Conservation (phyloP, 2,329 filamentous ascomycete species). For the Colletotrichum kahawae region DNA sequence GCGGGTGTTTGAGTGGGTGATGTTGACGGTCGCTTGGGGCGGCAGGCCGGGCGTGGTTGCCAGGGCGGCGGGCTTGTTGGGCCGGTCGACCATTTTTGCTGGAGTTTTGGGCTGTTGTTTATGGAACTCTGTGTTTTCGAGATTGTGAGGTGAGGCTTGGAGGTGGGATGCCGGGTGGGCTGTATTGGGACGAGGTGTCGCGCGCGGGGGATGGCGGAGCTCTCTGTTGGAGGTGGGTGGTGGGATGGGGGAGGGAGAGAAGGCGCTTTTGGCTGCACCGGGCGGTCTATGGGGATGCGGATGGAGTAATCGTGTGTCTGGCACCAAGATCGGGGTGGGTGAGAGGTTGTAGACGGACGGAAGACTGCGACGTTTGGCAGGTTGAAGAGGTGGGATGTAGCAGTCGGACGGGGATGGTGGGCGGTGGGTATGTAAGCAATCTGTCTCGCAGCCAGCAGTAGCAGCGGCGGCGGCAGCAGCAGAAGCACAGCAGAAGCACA, state of each 20-base stretch:
- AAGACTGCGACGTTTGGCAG: neutral
- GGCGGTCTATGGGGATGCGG: neutral
- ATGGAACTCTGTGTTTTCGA: neutral
- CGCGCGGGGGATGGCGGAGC: neutral
- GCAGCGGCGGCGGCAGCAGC: neutral
- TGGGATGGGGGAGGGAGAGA: neutral
- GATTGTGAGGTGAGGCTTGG: neutral
- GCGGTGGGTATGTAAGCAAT: slow-evolving; percentile 2
- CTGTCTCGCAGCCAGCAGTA: neutral
- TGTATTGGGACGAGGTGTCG: neutral
- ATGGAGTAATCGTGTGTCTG: neutral
- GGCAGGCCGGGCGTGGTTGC: slow-evolving; percentile 75
- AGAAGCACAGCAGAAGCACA: neutral
- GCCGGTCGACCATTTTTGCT: slow-evolving; percentile 74
- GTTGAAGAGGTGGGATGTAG: neutral
- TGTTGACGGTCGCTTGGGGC: slow-evolving; percentile 77
- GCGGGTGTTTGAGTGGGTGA: slow-evolving; percentile 72
- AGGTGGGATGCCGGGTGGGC: neutral
- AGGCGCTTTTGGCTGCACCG: neutral
- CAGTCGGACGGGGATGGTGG: neutral
- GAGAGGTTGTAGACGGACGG: neutral
- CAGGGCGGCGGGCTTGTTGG: slow-evolving; percentile 81
- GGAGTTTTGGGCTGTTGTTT: neutral
- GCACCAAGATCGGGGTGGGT: neutral
- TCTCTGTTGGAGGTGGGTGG: neutral